Percentiles rank a stretch among this genome's conserved stretches.
phyloP scores from a whole-genome alignment of 108 stramenopile species.

The Pseudonitzschia delicatissima region DNA sequence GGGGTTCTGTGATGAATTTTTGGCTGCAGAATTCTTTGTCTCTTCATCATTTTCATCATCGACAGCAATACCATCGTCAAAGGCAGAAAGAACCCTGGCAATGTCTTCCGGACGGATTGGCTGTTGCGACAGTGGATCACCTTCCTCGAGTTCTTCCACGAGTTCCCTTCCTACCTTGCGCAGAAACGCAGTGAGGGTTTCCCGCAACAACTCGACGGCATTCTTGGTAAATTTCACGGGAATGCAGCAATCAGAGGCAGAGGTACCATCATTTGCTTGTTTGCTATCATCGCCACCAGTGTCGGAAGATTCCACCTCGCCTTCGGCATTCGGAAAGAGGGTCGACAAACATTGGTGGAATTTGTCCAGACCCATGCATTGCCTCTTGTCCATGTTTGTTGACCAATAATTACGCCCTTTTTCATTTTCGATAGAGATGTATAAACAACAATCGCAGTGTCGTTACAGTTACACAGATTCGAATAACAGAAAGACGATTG shows the following conservation, averaged over 20 bases:
- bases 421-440: no score
- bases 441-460: no score
- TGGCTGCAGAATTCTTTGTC: no score
- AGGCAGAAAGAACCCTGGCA: neutral
- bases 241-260: neutral
- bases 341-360: slow-evolving; percentile 1
- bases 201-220: slow-evolving; percentile 2
- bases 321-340: neutral
- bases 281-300: neutral
- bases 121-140: neutral
- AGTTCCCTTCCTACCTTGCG: neutral
- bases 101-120: neutral
- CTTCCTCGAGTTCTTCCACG: neutral
- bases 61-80: neutral
- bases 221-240: neutral
- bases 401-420: no score
- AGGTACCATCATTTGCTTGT: neutral
- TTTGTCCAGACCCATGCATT: neutral
- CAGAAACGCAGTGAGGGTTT: neutral
- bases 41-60: neutral
- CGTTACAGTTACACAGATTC: no score
- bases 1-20: no score
- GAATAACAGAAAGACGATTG: no score
- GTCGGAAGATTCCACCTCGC: neutral
- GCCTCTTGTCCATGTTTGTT: neutral